phyloP scores from a whole-genome alignment of 441 rosid species.

The Corymbia calophylla region DNA sequence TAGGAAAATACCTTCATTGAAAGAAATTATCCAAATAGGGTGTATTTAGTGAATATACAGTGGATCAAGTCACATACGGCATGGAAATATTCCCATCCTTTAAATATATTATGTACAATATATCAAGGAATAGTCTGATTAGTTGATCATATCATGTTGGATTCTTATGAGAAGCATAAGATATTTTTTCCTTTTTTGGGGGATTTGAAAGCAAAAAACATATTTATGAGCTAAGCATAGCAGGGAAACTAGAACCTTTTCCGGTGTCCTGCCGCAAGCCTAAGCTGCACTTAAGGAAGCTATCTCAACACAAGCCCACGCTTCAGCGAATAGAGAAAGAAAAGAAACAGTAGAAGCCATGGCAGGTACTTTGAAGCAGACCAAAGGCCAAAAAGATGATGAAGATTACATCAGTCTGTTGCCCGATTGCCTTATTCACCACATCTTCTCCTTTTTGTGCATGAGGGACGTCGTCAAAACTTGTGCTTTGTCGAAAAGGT shows the following conservation, averaged over 20 bases:
- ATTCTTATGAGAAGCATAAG: not conserved
- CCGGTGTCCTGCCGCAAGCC: not conserved
- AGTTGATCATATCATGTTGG: not conserved
- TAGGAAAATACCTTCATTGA: not conserved
- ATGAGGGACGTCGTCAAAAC: not conserved
- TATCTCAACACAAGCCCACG: not conserved
- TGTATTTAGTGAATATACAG: not conserved
- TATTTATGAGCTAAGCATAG: not conserved
- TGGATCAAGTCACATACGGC: not conserved
- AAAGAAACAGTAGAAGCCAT: not conserved
- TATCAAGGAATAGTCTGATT: not conserved
- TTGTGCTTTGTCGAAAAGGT: not conserved
- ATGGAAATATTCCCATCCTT: not conserved
- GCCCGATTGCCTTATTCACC: not conserved
- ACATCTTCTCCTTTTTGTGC: not conserved
- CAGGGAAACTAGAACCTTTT: not conserved
- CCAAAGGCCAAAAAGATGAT: not conserved
- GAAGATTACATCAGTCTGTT: not conserved
- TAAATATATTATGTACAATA: not conserved
- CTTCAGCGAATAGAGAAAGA: not conserved
- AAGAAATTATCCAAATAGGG: not conserved
- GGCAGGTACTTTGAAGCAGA: not conserved
- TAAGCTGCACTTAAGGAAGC: not conserved
- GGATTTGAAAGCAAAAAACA: not conserved
- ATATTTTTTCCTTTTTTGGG: not conserved